phyloP scores from a whole-genome alignment of 306 rosid genomes.

The Cicer bijugum region DNA sequence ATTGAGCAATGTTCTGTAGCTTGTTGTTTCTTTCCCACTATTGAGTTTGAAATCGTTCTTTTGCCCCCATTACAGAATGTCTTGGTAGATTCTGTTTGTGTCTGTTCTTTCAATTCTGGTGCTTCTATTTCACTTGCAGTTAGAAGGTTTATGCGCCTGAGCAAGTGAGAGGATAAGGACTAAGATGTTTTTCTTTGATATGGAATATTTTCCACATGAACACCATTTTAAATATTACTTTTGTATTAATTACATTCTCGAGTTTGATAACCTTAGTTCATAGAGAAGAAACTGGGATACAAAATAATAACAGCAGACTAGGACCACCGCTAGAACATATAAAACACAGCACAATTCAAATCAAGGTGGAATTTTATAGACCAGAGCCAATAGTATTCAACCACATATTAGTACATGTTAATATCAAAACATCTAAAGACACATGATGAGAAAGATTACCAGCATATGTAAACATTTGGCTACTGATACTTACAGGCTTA shows the following conservation, averaged over 20 bases:
- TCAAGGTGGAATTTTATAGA: conserved; percentile 31
- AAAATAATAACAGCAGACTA: conserved; percentile 1
- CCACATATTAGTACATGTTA: conserved; percentile 15
- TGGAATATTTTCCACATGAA: conserved; percentile 14
- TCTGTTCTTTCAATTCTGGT: conserved; percentile 1
- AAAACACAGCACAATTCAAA: conserved; percentile 31
- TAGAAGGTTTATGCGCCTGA: neutral
- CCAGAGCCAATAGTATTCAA: conserved; percentile 6
- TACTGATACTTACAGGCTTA: conserved; percentile 91
- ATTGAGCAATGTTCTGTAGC: neutral
- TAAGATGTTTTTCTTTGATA: conserved; percentile 3
- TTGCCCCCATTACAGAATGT: neutral
- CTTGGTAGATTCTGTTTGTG: neutral
- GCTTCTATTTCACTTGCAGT: neutral
- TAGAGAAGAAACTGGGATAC: neutral
- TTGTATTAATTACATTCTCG: neutral
- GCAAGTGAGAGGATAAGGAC: neutral
- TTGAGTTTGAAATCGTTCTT: neutral
- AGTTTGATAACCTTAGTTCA: conserved; percentile 14
- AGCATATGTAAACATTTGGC: conserved; percentile 43
- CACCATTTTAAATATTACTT: conserved; percentile 2
- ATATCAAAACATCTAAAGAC: conserved; percentile 13
- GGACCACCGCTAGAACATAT: conserved; percentile 12
- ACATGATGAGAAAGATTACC: conserved; percentile 36
- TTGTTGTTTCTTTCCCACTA: neutral